phyloP scores from a whole-genome alignment of 2,329 filamentous ascomycete genomes.

The Ciborinia camelliae region DNA sequence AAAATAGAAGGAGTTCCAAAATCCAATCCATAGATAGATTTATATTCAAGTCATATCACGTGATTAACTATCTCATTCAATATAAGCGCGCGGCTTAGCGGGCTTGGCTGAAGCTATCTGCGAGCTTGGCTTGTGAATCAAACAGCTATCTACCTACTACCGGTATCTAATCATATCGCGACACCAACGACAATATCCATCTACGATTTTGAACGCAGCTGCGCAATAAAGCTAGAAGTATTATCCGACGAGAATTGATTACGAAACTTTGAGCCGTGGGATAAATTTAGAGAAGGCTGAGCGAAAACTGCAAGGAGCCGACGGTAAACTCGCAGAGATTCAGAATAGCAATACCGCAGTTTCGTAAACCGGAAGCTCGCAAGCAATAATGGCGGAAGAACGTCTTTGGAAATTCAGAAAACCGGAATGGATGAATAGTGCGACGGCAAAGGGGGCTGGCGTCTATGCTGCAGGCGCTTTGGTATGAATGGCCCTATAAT shows the following conservation, averaged over 20 bases:
- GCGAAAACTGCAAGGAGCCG: neutral
- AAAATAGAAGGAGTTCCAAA: neutral
- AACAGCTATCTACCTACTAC: neutral
- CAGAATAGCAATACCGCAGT: neutral
- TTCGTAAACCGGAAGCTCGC: neutral
- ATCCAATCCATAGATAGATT: neutral
- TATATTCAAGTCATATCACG: neutral
- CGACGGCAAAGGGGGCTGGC: conserved; percentile 60
- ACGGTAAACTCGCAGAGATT: neutral
- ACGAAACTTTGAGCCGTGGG: neutral
- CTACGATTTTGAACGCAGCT: neutral
- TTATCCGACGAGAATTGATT: neutral
- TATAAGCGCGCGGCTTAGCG: conserved; percentile 10
- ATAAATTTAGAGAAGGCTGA: neutral
- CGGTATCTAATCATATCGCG: conserved; percentile 5
- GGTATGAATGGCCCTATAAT: conserved; percentile 45
- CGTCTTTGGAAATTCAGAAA: conserved; percentile 64
- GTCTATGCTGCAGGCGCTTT: conserved; percentile 61
- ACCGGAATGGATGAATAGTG: conserved; percentile 65
- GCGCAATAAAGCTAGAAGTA: neutral
- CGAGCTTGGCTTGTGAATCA: neutral
- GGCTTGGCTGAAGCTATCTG: conserved; percentile 9
- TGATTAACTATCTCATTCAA: neutral
- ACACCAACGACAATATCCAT: conserved; percentile 1
- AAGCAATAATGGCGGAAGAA: conserved; percentile 54